Evolutionary conservation across 768 basidiomycete genomes (phyloP).

Genomic region (Mycena maculata): DNA sequence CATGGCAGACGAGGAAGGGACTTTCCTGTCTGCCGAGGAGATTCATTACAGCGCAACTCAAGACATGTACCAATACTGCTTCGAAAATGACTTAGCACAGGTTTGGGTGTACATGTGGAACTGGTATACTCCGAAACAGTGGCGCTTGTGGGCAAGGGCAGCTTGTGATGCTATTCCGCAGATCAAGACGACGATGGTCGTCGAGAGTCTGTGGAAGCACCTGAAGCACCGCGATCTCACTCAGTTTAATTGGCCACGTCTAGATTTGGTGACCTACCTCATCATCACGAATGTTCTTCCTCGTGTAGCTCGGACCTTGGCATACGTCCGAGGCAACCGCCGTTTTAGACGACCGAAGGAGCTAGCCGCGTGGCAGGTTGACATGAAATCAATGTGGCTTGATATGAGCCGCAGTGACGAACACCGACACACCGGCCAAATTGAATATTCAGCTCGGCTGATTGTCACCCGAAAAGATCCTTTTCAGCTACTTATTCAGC

Average conservation of each 20-base stretch:
- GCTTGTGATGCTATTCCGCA: background rate
- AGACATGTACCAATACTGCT: background rate
- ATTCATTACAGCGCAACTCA: background rate
- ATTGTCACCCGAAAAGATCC: too few species aligned
- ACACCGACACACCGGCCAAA: too few species aligned
- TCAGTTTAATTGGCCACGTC: slow-evolving; percentile 35
- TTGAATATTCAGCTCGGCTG: too few species aligned
- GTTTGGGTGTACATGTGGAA: slow-evolving; percentile 11
- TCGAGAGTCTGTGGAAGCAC: slow-evolving; percentile 38
- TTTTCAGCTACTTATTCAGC: too few species aligned
- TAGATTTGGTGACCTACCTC: slow-evolving; percentile 36
- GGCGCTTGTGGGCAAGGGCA: background rate
- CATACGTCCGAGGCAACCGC: slow-evolving; percentile 31
- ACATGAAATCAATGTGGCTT: slow-evolving; percentile 31
- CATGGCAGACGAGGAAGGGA: slow-evolving; percentile 13
- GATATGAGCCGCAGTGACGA: slow-evolving; percentile 33
- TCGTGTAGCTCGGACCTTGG: slow-evolving; percentile 26
- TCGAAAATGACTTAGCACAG: background rate
- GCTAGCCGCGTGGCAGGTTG: slow-evolving; percentile 35
- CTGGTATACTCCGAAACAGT: background rate
- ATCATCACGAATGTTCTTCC: slow-evolving; percentile 23
- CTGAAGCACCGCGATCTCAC: slow-evolving; percentile 40
- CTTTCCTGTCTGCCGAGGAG: background rate
- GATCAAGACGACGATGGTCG: slow-evolving; percentile 42
- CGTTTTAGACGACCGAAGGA: slow-evolving; percentile 26